phyloP scores from a whole-genome alignment of 2,329 filamentous ascomycete species.

The Dothistroma septosporum region DNA sequence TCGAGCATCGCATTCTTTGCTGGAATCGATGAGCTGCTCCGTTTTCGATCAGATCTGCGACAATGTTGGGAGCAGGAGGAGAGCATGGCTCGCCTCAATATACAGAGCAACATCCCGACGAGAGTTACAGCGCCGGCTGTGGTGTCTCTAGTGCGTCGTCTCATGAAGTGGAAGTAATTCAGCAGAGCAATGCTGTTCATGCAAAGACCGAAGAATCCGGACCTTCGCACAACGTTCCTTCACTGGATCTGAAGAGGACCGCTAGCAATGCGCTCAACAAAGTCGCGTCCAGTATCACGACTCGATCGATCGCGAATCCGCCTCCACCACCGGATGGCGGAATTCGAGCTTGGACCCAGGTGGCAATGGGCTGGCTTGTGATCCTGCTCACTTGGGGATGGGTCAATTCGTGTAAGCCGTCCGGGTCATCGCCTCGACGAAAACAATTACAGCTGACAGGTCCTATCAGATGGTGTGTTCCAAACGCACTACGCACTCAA shows the following conservation, averaged over 20 bases:
- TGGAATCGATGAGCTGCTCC: background rate
- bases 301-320: conserved; percentile 29
- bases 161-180: conserved; percentile 22
- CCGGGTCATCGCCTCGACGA: background rate
- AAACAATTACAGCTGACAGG: background rate
- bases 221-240: conserved; percentile 5
- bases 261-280: conserved; percentile 31
- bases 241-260: conserved; percentile 24
- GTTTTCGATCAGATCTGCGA: background rate
- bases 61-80: background rate
- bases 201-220: conserved; percentile 14
- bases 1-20: background rate
- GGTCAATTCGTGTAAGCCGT: conserved; percentile 29
- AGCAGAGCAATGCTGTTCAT: conserved; percentile 17
- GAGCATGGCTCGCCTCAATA: background rate
- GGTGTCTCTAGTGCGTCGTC: conserved; percentile 15
- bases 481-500: conserved; percentile 40
- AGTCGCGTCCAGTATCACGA: conserved; percentile 38
- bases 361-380: conserved; percentile 33
- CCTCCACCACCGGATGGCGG: conserved; percentile 45
- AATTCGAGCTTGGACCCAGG: conserved; percentile 37
- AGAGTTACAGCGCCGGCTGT: conserved; percentile 9
- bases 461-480: background rate
- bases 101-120: background rate
- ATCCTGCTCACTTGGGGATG: conserved; percentile 35